Conservation (phyloP, 2,329 filamentous ascomycete species). For the Emydomyces testavorans region DNA sequence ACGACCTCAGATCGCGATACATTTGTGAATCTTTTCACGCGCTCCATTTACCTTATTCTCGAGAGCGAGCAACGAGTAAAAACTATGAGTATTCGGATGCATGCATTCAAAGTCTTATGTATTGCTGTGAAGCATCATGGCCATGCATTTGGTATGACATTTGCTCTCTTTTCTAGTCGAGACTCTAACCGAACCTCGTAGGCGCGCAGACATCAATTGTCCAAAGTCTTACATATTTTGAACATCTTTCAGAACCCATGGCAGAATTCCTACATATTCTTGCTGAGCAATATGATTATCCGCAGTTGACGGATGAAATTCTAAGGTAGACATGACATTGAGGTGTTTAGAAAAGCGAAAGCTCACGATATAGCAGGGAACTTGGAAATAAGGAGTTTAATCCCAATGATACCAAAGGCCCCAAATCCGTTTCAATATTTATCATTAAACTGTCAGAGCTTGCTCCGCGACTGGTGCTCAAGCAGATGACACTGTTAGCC, state of each 20-base stretch:
- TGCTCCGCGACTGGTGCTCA: slow-evolving; percentile 81
- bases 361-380: slow-evolving; percentile 44
- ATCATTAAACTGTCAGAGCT: slow-evolving; percentile 88
- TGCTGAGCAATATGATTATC: slow-evolving; percentile 93
- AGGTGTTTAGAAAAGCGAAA: background rate
- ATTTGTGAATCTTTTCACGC: slow-evolving; percentile 81
- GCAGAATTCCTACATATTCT: slow-evolving; percentile 94
- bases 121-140: slow-evolving; percentile 96
- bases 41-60: slow-evolving; percentile 83
- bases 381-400: slow-evolving; percentile 97
- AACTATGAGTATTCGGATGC: slow-evolving; percentile 80
- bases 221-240: slow-evolving; percentile 94
- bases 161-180: background rate
- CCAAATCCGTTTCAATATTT: slow-evolving; percentile 91
- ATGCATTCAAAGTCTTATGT: slow-evolving; percentile 92
- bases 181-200: slow-evolving; percentile 27
- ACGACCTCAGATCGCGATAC: slow-evolving; percentile 95
- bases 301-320: slow-evolving; percentile 87
- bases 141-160: slow-evolving; percentile 68
- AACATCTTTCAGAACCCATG: slow-evolving; percentile 98
- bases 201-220: slow-evolving; percentile 95
- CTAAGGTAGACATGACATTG: slow-evolving; percentile 41
- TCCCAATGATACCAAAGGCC: slow-evolving; percentile 85
- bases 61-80: slow-evolving; percentile 92
- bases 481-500: slow-evolving; percentile 89